Evolutionary conservation across 257 asterid genomes (phyloP).

Genomic region (Lycium barbarum): DNA sequence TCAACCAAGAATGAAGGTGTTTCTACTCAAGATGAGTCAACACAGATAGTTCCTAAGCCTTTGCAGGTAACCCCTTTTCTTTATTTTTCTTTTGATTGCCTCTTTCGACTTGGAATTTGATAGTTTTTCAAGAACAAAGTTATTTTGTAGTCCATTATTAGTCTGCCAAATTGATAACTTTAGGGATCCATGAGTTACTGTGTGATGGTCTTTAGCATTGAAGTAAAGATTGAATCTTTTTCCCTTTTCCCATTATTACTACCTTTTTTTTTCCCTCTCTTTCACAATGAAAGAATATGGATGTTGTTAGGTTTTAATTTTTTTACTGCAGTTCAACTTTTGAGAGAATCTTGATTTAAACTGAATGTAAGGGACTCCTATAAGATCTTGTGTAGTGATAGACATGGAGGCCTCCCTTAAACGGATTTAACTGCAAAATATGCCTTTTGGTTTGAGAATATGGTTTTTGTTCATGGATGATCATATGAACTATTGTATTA

Average conservation of each 20-base stretch:
- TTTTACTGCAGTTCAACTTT: neutral
- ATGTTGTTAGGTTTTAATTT: neutral
- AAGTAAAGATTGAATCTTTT: neutral
- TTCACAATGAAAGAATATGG: neutral
- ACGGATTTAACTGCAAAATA: neutral
- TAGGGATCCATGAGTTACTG: neutral
- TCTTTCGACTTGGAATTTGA: neutral
- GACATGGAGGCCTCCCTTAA: neutral
- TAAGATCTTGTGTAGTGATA: neutral
- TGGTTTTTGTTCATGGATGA: neutral
- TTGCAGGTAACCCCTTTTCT: conserved; percentile 57
- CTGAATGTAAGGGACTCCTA: neutral
- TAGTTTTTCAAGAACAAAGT: neutral
- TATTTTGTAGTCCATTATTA: neutral
- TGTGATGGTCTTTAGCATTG: neutral
- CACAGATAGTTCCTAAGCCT: conserved; percentile 50
- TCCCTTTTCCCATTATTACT: neutral
- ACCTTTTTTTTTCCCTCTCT: neutral
- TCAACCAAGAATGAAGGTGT: conserved; percentile 48
- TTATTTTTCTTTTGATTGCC: neutral
- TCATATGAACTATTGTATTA: neutral
- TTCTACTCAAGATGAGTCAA: conserved; percentile 42
- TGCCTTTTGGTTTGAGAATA: no score
- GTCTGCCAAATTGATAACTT: conserved; percentile 1
- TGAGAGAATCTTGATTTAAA: neutral